Evolutionary conservation across 495 filamentous ascomycete genomes (phyloP).

Genomic region (Coniosporium apollinis): DNA sequence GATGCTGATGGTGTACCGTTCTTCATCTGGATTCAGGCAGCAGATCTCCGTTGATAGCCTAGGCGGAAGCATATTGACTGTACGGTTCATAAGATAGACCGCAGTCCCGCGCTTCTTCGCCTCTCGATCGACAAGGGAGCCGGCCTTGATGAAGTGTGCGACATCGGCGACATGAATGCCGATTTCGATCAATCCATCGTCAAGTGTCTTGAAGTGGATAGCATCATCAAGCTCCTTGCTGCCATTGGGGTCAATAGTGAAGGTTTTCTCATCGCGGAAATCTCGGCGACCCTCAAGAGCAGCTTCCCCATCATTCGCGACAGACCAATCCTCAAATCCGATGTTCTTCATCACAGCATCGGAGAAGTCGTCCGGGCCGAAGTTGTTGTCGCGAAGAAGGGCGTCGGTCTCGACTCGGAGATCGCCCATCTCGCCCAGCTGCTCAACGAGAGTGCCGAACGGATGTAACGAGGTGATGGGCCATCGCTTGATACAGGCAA

Average conservation of each 20-base stretch:
- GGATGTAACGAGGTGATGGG: constrained; percentile 98
- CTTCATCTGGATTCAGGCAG: constrained; percentile 69
- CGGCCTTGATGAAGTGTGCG: constrained; percentile 89
- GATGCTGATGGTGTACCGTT: constrained; percentile 80
- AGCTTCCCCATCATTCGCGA: constrained; percentile 65
- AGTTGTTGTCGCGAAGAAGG: constrained; percentile 94
- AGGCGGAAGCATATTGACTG: constrained; percentile 78
- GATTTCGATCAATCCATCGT: constrained; percentile 77
- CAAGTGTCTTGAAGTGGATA: constrained; percentile 68
- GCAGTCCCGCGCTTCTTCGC: constrained; percentile 96
- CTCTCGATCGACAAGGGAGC: constrained; percentile 91
- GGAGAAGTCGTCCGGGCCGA: constrained; percentile 90
- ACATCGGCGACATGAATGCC: constrained; percentile 94
- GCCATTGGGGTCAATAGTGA: constrained; percentile 78
- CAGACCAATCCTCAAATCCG: constrained; percentile 77
- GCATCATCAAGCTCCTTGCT: constrained; percentile 78
- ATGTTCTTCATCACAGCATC: constrained; percentile 90
- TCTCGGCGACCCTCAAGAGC: constrained; percentile 64
- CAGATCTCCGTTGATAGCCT: constrained; percentile 74
- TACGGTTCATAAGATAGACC: constrained; percentile 80
- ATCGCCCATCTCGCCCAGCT: constrained; percentile 94
- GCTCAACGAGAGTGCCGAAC: constrained; percentile 92
- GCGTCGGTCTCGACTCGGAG: constrained; percentile 95
- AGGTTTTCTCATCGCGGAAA: constrained; percentile 76
- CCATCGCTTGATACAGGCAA: constrained; percentile 98